Evolutionary conservation across 768 basidiomycete species (phyloP), one percentile per base, ranked within the genome.

Genomic region (Trametes gibbosa): DNA sequence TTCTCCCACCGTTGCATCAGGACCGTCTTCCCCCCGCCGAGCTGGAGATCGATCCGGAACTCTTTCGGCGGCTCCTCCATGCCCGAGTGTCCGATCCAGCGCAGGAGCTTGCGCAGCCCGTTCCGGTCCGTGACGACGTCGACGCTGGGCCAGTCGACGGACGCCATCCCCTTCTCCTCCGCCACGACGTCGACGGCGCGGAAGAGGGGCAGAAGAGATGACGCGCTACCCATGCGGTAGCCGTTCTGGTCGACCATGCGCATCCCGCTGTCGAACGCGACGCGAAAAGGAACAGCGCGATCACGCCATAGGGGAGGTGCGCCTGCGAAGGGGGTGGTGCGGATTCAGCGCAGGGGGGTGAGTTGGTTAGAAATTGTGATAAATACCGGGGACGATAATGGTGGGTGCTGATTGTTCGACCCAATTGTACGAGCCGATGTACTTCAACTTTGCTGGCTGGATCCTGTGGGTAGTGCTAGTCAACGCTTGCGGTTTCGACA

Each of bases 1-100:
- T 58, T 79, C 80, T 81, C 86, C 87, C 73, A 75, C 1, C 89
- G 74, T 54, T 81, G 84, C 64, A 90, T 72, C 25, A 92, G 65
- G 16, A 88, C 73, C 0, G 89, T 90, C 54, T 74, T 75, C 17
- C 65, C 65, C 0, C 88, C 87, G 0, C 76, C 79, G 17, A 89
- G 74, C 67, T 91, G 83, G 3, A 84, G 60, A 56, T 92, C 88
- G 61, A 92, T 87, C 19, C 90, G 75, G 66, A 91, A 92, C n/a
- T 65, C 60, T 10, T 71, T 72, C 24, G 71, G 74, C 17, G 66
- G 68, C 23, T 63, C 61, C 8, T 54, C 49, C 16, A 17, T 13
- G n/a, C 14, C 58, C 17, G 50, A 41, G 16, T 64, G 48, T 19
- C 65, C 64, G n/a, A 80, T 75, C 84, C 84, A 87, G 24, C 83